Percentiles rank a stretch among this genome's conserved stretches.
phyloP scores from a whole-genome alignment of 2,329 filamentous ascomycete species.

The Aspergillus brunneoviolaceus region DNA sequence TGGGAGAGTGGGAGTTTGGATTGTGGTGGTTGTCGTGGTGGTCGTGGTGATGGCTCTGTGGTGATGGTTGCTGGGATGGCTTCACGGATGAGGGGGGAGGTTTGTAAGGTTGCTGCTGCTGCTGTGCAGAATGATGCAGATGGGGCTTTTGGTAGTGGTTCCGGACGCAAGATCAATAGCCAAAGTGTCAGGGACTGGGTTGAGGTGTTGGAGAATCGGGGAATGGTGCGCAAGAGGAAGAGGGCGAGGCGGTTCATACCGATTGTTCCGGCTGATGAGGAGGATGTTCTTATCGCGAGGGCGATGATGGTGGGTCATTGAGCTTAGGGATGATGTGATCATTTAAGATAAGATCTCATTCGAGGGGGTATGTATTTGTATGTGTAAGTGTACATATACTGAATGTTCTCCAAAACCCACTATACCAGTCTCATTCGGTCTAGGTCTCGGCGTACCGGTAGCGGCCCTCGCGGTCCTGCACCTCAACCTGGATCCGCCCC shows the following conservation, averaged over 20 bases:
- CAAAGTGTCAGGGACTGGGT: neutral
- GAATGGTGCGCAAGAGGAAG: conserved; percentile 8
- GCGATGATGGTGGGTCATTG: neutral
- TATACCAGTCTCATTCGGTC: neutral
- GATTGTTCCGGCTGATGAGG: conserved; percentile 30
- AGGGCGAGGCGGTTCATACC: conserved; percentile 29
- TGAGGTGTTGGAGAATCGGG: conserved; percentile 6
- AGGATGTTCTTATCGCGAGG: conserved; percentile 22
- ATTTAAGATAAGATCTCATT: neutral
- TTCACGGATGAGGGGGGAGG: too few relatives aligned
- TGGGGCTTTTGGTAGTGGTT: neutral
- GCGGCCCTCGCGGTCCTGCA: conserved; percentile 73
- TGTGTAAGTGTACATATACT: conserved; percentile 9
- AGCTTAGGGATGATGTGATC: neutral
- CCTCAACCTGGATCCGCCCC: conserved; percentile 76
- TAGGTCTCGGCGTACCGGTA: conserved; percentile 77
- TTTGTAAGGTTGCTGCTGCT: too few relatives aligned
- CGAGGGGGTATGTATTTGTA: conserved; percentile 3
- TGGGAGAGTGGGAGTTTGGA: neutral
- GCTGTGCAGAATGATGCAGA: neutral
- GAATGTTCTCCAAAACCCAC: neutral
- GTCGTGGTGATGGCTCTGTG: neutral
- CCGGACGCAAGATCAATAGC: neutral
- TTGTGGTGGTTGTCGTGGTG: neutral
- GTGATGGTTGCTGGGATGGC: neutral